Percentiles rank a stretch among this genome's conserved stretches.
Conservation (phyloP, 2,329 filamentous ascomycete genomes). For the Tolypocladium sp. region DNA sequence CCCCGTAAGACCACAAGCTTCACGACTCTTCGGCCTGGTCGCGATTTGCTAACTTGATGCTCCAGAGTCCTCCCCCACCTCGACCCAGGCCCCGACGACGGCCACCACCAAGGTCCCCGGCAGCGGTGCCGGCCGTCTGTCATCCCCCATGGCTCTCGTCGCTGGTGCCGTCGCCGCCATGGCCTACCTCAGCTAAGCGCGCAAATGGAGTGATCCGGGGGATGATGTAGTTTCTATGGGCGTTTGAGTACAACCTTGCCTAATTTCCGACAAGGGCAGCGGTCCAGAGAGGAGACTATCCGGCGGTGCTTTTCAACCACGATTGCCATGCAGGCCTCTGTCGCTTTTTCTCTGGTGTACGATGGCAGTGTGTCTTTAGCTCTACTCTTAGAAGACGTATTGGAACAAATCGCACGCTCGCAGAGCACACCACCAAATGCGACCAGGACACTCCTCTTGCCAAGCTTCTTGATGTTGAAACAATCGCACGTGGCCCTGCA, state of each 20-base stretch:
- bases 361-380: not conserved
- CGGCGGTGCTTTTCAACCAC: not conserved
- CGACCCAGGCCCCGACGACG: not conserved
- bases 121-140: slow-evolving; percentile 17
- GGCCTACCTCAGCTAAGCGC: slow-evolving; percentile 21
- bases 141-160: slow-evolving; percentile 21
- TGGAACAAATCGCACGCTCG: not conserved
- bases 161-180: slow-evolving; percentile 23
- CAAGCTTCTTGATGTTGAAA: not conserved
- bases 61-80: not conserved
- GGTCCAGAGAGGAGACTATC: not conserved
- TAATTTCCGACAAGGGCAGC: not conserved
- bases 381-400: not conserved
- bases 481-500: not conserved
- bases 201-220: not conserved
- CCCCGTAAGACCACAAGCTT: not conserved
- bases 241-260: not conserved
- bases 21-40: no score
- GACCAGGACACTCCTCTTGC: not conserved
- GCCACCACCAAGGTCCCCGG: slow-evolving; percentile 15
- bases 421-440: not conserved
- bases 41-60: not conserved
- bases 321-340: not conserved
- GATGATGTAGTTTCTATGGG: not conserved
- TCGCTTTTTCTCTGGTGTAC: not conserved